These are phyloP conservation scores for Camelina hispida DNA, from an alignment of 345 rosid species.

Conservation along the genomic window DNA sequence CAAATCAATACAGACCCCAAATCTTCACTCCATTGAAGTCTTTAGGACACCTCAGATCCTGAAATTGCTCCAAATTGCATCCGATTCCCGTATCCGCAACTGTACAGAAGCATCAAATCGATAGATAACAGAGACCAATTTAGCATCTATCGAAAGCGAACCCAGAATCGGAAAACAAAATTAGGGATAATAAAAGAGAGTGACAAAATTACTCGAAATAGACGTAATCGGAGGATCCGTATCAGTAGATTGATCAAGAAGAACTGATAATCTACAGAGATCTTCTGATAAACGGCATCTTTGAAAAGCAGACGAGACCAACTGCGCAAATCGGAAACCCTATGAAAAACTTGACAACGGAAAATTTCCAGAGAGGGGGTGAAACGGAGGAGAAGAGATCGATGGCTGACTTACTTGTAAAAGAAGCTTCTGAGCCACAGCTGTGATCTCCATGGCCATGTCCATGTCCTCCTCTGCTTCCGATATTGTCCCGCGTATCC, in stretches of 20 bases:
- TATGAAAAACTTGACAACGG: not conserved
- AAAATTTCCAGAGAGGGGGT: not conserved
- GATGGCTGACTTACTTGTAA: constrained; percentile 30
- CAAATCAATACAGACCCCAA: constrained; percentile 45
- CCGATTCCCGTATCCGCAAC: constrained; percentile 85
- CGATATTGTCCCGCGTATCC: constrained; percentile 17
- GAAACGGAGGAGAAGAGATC: not conserved
- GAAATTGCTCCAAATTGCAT: constrained; percentile 68
- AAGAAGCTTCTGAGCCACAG: constrained; percentile 27
- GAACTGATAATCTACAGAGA: constrained; percentile 70
- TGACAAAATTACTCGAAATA: constrained; percentile 59
- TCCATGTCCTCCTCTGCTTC: not conserved
- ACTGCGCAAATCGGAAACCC: constrained; percentile 47
- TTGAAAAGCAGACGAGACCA: constrained; percentile 70
- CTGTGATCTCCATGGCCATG: constrained; percentile 23
- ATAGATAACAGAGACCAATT: not conserved
- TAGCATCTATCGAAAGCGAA: not conserved
- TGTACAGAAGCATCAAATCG: constrained; percentile 23
- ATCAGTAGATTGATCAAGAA: constrained; percentile 49
- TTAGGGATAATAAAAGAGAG: not conserved
- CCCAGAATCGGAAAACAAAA: not conserved
- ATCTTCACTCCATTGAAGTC: constrained; percentile 46
- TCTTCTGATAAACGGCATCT: constrained; percentile 75
- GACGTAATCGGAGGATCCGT: constrained; percentile 44
- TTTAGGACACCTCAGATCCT: constrained; percentile 45